These are phyloP conservation scores for Przewalskia tangutica DNA, from an alignment of 257 asterid genomes.

Conservation along the genomic window DNA sequence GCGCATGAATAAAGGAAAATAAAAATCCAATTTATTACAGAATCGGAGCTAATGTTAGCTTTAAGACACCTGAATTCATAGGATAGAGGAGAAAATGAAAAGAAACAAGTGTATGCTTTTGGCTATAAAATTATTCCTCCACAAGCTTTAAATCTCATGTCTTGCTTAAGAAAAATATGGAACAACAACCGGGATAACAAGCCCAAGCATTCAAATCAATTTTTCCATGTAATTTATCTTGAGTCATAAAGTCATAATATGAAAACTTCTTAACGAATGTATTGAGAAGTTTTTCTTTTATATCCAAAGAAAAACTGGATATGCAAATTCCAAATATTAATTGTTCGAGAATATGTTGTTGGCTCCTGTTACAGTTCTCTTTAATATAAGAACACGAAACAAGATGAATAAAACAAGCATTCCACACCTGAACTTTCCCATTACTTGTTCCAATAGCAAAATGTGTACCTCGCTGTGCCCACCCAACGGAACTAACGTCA, in stretches of 20 bases:
- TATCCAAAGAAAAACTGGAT: background rate
- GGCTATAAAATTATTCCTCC: background rate
- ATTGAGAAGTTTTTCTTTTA: background rate
- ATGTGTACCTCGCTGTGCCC: constrained; percentile 88
- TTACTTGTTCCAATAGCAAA: constrained; percentile 90
- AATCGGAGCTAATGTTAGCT: background rate
- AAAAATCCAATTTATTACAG: background rate
- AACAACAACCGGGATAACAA: background rate
- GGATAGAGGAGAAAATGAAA: background rate
- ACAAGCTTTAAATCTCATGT: background rate
- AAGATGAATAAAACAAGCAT: background rate
- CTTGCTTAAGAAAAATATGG: background rate
- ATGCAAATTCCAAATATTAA: background rate
- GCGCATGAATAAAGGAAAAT: background rate
- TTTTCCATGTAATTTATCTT: background rate
- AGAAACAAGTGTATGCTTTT: background rate
- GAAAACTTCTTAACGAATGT: background rate
- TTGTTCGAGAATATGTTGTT: background rate
- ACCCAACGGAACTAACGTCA: constrained; percentile 80
- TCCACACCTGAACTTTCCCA: constrained; percentile 73
- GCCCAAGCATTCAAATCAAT: background rate
- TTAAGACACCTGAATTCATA: background rate
- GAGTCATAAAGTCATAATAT: background rate
- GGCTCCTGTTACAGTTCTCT: background rate
- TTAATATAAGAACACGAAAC: background rate